A percentile compares a stretch with the other conserved stretches of the same genome.
Evolutionary conservation across 2,329 filamentous ascomycete genomes (phyloP).

Genomic region (Talaromyces sp.): DNA sequence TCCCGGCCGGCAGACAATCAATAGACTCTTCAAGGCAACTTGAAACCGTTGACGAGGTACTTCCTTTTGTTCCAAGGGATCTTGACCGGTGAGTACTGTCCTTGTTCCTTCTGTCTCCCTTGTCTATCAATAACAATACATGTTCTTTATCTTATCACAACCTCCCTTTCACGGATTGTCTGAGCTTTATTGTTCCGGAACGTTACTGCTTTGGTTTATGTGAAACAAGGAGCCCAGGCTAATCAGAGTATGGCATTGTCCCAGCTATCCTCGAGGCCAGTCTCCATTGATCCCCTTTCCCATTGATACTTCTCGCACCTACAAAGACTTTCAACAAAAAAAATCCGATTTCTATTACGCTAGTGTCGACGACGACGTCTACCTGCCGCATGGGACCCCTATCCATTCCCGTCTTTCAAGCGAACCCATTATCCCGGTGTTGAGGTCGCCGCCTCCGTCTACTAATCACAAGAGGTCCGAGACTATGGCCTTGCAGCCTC

Average conservation of each 20-base stretch:
- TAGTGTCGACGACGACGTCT: constrained; percentile 30
- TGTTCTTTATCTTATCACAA: constrained; percentile 5
- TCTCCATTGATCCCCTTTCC: constrained; percentile 34
- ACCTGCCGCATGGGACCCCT: constrained; percentile 40
- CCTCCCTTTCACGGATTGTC: background rate
- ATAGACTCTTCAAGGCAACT: constrained; percentile 18
- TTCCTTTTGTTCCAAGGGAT: constrained; percentile 22
- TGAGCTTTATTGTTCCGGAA: background rate
- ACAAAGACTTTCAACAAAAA: constrained; percentile 24
- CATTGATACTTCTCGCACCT: constrained; percentile 33
- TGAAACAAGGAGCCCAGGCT: constrained; percentile 10
- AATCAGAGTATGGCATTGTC: constrained; percentile 20
- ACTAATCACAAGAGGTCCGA: constrained; percentile 33
- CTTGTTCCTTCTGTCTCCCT: background rate
- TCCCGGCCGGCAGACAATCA: constrained; percentile 4
- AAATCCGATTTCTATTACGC: constrained; percentile 11
- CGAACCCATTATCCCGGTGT: constrained; percentile 57
- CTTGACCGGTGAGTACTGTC: constrained; percentile 21
- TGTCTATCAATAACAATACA: background rate
- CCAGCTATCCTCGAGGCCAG: constrained; percentile 43
- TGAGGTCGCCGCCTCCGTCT: constrained; percentile 67
- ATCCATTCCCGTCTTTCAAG: constrained; percentile 44
- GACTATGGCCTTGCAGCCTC: constrained; percentile 48
- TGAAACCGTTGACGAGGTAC: constrained; percentile 20
- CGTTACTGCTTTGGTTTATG: constrained; percentile 9